Conservation (phyloP, 129 eudicot genomes). For the Helianthus tuberosus region DNA sequence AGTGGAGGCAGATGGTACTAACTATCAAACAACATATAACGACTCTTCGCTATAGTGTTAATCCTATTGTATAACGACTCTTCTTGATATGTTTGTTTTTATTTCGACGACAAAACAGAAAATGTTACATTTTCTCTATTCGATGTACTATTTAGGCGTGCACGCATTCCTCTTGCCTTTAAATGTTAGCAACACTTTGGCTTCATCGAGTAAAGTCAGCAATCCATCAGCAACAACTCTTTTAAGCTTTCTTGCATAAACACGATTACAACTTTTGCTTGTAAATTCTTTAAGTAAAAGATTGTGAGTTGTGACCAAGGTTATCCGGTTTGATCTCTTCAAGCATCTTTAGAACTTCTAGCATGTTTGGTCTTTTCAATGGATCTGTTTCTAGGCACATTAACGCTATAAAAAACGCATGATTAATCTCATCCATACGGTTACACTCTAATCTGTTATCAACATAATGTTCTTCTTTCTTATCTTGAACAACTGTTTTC, state of each 20-base stretch:
- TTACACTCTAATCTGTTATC: constrained; percentile 58
- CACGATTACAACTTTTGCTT: background rate
- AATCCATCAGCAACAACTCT: background rate
- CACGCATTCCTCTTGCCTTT: constrained; percentile 79
- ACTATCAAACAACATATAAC: no score
- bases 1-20: no score
- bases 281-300: background rate
- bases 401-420: constrained; percentile 62
- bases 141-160: constrained; percentile 15
- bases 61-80: no score
- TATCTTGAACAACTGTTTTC: constrained; percentile 73
- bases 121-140: constrained; percentile 63
- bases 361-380: constrained; percentile 81
- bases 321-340: constrained; percentile 55
- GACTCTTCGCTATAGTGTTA: no score
- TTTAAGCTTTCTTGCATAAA: constrained; percentile 13
- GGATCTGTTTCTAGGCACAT: constrained; percentile 86
- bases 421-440: constrained; percentile 53
- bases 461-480: constrained; percentile 74
- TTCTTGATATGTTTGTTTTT: no score
- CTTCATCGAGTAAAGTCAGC: background rate
- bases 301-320: background rate
- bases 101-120: constrained; percentile 51
- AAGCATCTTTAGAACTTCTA: constrained; percentile 78
- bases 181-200: constrained; percentile 59